phyloP scores from a whole-genome alignment of 2,329 filamentous ascomycete species.

The Botrytis hyacinthi region DNA sequence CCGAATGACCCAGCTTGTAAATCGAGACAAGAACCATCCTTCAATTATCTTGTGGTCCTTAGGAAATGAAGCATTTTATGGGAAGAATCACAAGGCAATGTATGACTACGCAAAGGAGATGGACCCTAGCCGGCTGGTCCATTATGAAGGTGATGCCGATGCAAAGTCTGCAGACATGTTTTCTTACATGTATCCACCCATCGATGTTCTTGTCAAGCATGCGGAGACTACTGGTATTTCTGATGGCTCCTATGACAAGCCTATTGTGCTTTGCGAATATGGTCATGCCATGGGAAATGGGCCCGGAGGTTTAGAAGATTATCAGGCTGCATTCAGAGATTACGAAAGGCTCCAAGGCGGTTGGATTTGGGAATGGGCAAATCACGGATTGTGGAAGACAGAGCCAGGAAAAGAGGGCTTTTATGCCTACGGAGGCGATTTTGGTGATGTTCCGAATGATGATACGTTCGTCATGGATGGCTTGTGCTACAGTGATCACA shows the following conservation, averaged over 20 bases:
- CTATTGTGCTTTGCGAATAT: constrained; percentile 58
- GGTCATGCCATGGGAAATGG: constrained; percentile 72
- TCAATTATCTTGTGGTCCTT: constrained; percentile 72
- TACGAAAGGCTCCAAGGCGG: constrained; percentile 41
- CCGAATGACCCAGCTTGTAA: constrained; percentile 60
- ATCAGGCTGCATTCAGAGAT: constrained; percentile 56
- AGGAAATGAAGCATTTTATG: constrained; percentile 73
- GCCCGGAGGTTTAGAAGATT: constrained; percentile 67
- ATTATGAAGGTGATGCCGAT: constrained; percentile 55
- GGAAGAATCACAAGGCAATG: constrained; percentile 66
- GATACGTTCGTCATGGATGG: constrained; percentile 63
- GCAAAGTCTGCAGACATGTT: constrained; percentile 54
- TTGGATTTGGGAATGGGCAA: constrained; percentile 63
- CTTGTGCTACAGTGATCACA: constrained; percentile 52
- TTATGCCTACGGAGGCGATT: constrained; percentile 62
- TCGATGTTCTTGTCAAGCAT: constrained; percentile 43
- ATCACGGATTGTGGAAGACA: constrained; percentile 53
- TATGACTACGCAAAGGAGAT: constrained; percentile 52
- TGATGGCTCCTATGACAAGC: constrained; percentile 48
- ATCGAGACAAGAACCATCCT: constrained; percentile 68
- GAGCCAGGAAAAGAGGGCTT: constrained; percentile 44
- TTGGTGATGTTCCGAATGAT: constrained; percentile 60
- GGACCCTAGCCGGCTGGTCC: constrained; percentile 52
- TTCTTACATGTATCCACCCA: constrained; percentile 54
- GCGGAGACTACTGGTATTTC: constrained; percentile 45